phyloP scores from a whole-genome alignment of 805 yeast genomes.

The Ogataea pignaliae region DNA sequence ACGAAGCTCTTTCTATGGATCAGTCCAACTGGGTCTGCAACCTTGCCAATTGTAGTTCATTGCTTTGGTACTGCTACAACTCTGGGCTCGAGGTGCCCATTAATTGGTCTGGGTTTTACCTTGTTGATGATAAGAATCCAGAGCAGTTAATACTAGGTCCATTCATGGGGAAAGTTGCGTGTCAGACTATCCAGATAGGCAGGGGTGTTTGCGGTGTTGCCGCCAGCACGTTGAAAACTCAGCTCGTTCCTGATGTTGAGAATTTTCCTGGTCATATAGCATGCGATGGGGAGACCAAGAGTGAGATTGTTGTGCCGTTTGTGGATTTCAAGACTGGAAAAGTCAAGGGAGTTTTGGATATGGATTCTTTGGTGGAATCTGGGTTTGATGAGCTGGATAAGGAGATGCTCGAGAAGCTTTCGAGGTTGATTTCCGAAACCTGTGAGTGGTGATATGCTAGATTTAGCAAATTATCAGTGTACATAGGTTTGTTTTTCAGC shows the following conservation, averaged over 20 bases:
- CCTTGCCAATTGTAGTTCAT: constrained; percentile 77
- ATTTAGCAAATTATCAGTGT: not conserved
- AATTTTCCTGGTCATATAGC: constrained; percentile 91
- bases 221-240: constrained; percentile 54
- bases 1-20: constrained; percentile 57
- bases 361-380: constrained; percentile 62
- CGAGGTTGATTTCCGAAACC: constrained; percentile 43
- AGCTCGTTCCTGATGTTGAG: constrained; percentile 73
- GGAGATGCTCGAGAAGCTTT: constrained; percentile 55
- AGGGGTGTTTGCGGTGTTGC: constrained; percentile 92
- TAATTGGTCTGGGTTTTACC: constrained; percentile 95
- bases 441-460: constrained; percentile 52
- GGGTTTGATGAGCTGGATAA: constrained; percentile 71
- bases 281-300: constrained; percentile 90
- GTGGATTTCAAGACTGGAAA: constrained; percentile 26
- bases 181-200: constrained; percentile 76
- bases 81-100: constrained; percentile 46
- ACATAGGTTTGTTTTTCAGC: too few relatives aligned
- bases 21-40: constrained; percentile 87
- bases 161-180: constrained; percentile 95
- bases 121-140: constrained; percentile 36
- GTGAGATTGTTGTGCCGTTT: constrained; percentile 92
- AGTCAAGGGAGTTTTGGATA: constrained; percentile 75
- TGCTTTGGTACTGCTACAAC: constrained; percentile 84
- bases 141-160: constrained; percentile 75